A percentile compares a stretch with the other conserved stretches of the same genome.
Conservation (phyloP, 176 grass and related monocot species). For the Pharus latifolius region DNA sequence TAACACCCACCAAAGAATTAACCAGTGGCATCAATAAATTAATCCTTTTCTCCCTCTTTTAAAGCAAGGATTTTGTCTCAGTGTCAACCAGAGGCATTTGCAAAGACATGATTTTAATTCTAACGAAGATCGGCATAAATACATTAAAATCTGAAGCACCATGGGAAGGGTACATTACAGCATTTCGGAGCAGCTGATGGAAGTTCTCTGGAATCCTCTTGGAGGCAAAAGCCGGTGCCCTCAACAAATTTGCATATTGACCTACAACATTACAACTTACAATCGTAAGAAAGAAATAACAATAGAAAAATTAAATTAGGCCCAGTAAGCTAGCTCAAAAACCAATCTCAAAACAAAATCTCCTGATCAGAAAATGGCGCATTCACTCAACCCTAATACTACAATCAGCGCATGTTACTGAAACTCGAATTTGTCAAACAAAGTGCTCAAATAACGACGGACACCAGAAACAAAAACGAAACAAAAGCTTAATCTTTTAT, state of each 20-base stretch:
- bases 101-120: background rate
- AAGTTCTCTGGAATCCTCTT: slow-evolving; percentile 3
- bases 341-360: background rate
- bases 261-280: slow-evolving; percentile 21
- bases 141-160: background rate
- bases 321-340: background rate
- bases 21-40: background rate
- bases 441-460: background rate
- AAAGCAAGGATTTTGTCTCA: background rate
- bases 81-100: background rate
- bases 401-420: background rate
- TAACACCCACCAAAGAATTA: background rate
- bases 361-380: background rate
- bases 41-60: too few relatives aligned
- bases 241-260: slow-evolving; percentile 23
- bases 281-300: background rate
- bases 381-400: background rate
- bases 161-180: slow-evolving; percentile 24
- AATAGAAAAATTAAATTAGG: background rate
- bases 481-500: background rate
- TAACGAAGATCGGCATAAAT: too few relatives aligned
- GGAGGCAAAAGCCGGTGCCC: slow-evolving; percentile 17
- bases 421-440: background rate
- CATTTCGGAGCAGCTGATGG: slow-evolving; percentile 43
- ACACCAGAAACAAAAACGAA: background rate